A percentile compares a stretch with the other conserved stretches of the same genome.
These are phyloP conservation scores for Lenzites betulinus DNA, from an alignment of 768 basidiomycete genomes.

Conservation along the genomic window DNA sequence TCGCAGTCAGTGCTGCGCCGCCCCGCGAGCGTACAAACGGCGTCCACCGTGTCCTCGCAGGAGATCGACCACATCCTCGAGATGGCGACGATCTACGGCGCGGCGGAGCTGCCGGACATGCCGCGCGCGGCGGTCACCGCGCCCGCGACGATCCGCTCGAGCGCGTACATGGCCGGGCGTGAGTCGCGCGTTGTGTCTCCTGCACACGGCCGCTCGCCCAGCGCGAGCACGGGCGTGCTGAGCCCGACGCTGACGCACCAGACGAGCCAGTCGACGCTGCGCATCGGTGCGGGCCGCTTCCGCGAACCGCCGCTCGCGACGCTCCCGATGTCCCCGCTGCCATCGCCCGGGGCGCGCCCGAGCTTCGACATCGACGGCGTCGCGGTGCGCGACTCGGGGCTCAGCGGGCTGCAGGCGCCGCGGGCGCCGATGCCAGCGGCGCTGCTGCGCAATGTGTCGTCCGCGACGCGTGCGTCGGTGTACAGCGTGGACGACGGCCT, in stretches of 20 bases:
- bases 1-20: conserved; percentile 4
- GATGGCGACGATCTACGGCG: conserved; percentile 45
- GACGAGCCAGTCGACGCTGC: neutral
- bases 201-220: neutral
- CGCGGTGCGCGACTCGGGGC: conserved; percentile 1
- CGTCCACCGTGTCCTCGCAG: conserved; percentile 8
- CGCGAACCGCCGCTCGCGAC: conserved; percentile 30
- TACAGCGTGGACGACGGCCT: conserved; percentile 11
- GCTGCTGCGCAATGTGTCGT: conserved; percentile 1
- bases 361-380: conserved; percentile 14
- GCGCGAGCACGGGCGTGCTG: neutral
- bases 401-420: neutral
- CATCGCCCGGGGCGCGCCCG: conserved; percentile 17
- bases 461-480: conserved; percentile 7
- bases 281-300: conserved; percentile 11
- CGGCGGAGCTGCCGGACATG: conserved; percentile 9
- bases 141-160: conserved; percentile 18
- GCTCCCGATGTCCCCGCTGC: conserved; percentile 28
- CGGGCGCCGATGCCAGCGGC: neutral
- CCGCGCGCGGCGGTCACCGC: conserved; percentile 12
- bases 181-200: neutral
- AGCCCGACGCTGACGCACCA: neutral
- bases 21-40: neutral
- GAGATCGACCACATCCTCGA: conserved; percentile 60
- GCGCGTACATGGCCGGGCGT: conserved; percentile 25